These are phyloP conservation scores for Nicotiana attenuata DNA, from an alignment of 257 asterid species.

Conservation along the genomic window DNA sequence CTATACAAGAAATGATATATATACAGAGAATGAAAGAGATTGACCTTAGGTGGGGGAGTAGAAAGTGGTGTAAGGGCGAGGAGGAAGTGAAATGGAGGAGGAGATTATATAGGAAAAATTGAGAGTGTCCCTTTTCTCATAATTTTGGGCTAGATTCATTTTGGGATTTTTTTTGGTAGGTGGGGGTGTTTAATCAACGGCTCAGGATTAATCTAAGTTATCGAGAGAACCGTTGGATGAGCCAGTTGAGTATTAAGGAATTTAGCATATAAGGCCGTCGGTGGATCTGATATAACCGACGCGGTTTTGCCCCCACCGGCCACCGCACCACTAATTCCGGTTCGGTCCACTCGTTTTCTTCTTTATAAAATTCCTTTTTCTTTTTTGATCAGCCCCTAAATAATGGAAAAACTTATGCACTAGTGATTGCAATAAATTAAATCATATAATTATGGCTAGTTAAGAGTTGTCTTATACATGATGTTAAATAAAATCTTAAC, in stretches of 20 bases:
- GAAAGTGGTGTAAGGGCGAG: neutral
- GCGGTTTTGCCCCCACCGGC: neutral
- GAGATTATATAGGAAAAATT: neutral
- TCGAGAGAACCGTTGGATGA: neutral
- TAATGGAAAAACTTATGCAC: no score
- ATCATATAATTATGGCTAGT: no score
- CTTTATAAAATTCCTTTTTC: no score
- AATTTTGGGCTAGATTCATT: slow-evolving; percentile 4
- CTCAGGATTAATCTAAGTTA: neutral
- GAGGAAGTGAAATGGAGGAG: neutral
- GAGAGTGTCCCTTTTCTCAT: neutral
- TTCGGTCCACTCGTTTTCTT: neutral
- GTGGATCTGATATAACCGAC: neutral
- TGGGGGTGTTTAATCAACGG: neutral
- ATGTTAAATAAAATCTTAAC: no score
- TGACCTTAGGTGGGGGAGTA: neutral
- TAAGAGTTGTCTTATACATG: no score
- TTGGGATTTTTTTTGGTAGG: neutral
- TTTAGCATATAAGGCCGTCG: neutral
- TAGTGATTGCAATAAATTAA: no score
- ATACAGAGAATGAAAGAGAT: neutral
- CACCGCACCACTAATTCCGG: neutral
- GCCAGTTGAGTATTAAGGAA: neutral
- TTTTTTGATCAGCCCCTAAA: no score
- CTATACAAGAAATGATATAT: neutral